Evolutionary conservation across 2,329 filamentous ascomycete species (phyloP), one percentile per base, ranked within the genome.

Genomic region (Fonsecaea erecta): DNA sequence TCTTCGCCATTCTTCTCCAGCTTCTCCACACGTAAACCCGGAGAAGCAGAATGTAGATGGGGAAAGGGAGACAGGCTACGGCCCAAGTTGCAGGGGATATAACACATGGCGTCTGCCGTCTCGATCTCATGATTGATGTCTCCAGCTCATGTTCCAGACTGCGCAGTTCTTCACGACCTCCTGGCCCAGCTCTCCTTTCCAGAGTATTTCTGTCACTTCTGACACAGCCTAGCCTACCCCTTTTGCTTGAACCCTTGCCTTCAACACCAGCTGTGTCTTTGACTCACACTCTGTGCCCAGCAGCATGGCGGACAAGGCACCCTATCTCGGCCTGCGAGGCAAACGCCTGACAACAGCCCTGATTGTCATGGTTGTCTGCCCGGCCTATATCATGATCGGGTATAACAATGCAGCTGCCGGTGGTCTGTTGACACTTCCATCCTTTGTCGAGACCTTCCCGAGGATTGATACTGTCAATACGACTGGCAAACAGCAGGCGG

Each of bases 391-490:
- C 12, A 12, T 53, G 7, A 32, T 75, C 62, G 75, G 76, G 24
- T 78, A 77, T 67, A 76, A 78, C 64, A 76, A 78, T 60, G 76
- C 90, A 73, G 88, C 92, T 9, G 92, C 91, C 83, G 90, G 88
- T 52, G 88, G 88, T 63, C 86, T 94, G 68, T 80, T 94, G 63
- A 91, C 89, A 2, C 83, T 93, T 72, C 78, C 83, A 21, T 82
- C 83, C 9, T 91, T 90, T 71, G 78, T 86, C 1, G 71, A 75
- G 1, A 76, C 78, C 16, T 88, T 88, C 68, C 85, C 52, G 26
- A 8, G 52, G 16, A 53, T 53, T 12, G 52, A 53, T 16, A 53
- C 52, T n/a, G 52, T 53, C 30, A 30, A 53, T 34, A 53, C 52
- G 26, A 32, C 26, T 2, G 52, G 52, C 12, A 18, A 30, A n/a